These are phyloP conservation scores for Remersonia thermophila DNA, from an alignment of 2,329 filamentous ascomycete species.

Conservation along the genomic window DNA sequence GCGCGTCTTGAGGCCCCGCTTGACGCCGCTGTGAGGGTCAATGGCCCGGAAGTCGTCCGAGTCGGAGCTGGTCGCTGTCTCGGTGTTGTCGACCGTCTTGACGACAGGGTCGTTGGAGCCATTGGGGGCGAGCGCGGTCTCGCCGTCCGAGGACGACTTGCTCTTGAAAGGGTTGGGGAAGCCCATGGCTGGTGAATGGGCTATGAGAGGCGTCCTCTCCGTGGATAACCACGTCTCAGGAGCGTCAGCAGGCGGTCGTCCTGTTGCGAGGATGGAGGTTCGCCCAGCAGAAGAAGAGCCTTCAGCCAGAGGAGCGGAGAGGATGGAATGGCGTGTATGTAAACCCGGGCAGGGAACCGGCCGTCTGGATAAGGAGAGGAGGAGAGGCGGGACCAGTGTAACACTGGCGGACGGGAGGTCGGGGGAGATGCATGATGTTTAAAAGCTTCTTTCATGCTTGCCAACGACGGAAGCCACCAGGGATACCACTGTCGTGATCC, in stretches of 20 bases:
- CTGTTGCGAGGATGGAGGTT: background rate
- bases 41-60: slow-evolving; percentile 33
- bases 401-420: background rate
- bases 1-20: slow-evolving; percentile 55
- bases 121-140: slow-evolving; percentile 2
- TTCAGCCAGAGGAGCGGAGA: background rate
- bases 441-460: no score
- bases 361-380: no score
- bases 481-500: background rate
- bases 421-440: no score
- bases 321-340: background rate
- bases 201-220: no score
- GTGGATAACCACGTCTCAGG: no score
- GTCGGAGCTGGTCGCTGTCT: slow-evolving; percentile 19
- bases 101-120: background rate
- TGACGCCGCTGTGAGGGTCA: slow-evolving; percentile 53
- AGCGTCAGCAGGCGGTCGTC: no score
- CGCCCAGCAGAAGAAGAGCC: background rate
- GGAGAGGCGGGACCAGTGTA: no score
- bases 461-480: no score
- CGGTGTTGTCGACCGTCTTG: slow-evolving; percentile 4
- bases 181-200: background rate
- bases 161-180: background rate
- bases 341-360: no score
- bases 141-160: background rate